A percentile compares a stretch with the other conserved stretches of the same genome.
Evolutionary conservation across 495 filamentous ascomycete genomes (phyloP).

Genomic region (Thozetella sp.): DNA sequence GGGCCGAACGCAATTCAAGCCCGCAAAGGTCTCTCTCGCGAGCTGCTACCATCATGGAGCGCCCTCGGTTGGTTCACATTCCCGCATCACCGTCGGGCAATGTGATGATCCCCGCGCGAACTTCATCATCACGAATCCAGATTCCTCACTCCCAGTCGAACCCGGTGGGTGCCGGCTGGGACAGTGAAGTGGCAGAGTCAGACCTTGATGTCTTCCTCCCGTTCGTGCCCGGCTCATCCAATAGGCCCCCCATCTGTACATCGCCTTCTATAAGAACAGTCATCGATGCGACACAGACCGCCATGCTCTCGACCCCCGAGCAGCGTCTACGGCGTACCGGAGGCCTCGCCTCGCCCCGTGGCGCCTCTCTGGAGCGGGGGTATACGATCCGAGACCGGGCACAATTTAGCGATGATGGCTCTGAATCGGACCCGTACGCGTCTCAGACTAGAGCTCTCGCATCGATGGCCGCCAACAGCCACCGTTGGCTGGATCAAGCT

Average conservation of each 20-base stretch:
- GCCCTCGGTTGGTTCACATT: background rate
- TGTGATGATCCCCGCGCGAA: background rate
- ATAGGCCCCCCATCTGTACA: conserved; percentile 7
- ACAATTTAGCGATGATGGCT: background rate
- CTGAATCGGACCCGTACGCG: background rate
- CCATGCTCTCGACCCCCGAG: conserved; percentile 3
- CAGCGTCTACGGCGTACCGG: background rate
- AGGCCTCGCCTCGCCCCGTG: background rate
- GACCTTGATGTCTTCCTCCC: background rate
- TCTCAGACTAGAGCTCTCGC: background rate
- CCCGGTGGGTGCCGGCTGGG: background rate
- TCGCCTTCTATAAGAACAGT: conserved; percentile 15
- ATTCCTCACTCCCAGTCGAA: background rate
- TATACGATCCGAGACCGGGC: background rate
- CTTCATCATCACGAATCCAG: background rate
- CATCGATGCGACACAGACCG: conserved; percentile 19
- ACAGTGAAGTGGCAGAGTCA: background rate
- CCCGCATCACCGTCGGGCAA: background rate
- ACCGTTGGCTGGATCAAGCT: background rate
- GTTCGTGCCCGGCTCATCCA: background rate
- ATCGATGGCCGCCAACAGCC: background rate
- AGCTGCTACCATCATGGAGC: background rate
- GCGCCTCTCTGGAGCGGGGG: background rate
- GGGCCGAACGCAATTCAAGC: background rate
- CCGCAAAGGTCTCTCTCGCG: background rate